Percentiles rank a stretch among this genome's conserved stretches.
phyloP scores from a whole-genome alignment of 208 protist genomes.

The Crithidia fasciculata region DNA sequence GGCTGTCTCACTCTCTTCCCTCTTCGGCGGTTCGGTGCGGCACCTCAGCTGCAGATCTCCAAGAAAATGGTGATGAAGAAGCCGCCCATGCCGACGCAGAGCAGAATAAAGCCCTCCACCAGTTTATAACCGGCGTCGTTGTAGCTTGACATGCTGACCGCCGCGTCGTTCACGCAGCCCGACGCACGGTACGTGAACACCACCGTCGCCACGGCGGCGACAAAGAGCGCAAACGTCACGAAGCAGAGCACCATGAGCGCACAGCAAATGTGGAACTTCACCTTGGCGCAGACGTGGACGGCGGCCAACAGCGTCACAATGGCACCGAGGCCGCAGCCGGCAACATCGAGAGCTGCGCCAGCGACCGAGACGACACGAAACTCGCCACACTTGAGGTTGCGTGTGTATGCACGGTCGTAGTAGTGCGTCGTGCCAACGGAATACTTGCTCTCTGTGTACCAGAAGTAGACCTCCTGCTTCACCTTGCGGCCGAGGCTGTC shows the following conservation, averaged over 20 bases:
- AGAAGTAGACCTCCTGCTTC: slow-evolving; percentile 16
- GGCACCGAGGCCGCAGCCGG: slow-evolving; percentile 16
- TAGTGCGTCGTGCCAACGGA: not conserved
- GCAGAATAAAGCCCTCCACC: slow-evolving; percentile 44
- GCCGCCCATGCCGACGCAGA: slow-evolving; percentile 30
- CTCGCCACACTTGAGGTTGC: slow-evolving; percentile 2
- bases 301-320: slow-evolving; percentile 19
- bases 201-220: slow-evolving; percentile 12
- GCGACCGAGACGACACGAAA: slow-evolving; percentile 1
- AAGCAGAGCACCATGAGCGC: slow-evolving; percentile 31
- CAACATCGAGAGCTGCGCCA: slow-evolving; percentile 17
- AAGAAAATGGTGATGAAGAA: slow-evolving; percentile 36
- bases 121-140: slow-evolving; percentile 22
- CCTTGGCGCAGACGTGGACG: slow-evolving; percentile 11
- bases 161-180: slow-evolving; percentile 15
- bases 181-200: slow-evolving; percentile 7
- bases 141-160: not conserved
- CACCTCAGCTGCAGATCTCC: slow-evolving; percentile 24
- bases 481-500: not conserved
- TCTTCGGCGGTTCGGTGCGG: not conserved
- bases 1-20: not conserved
- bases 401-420: slow-evolving; percentile 13
- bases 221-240: slow-evolving; percentile 17
- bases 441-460: slow-evolving; percentile 30
- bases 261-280: slow-evolving; percentile 31